Base-by-base conservation (phyloP, 2,329 filamentous ascomycete species). In the Fonsecaea pugnacius region DNA sequence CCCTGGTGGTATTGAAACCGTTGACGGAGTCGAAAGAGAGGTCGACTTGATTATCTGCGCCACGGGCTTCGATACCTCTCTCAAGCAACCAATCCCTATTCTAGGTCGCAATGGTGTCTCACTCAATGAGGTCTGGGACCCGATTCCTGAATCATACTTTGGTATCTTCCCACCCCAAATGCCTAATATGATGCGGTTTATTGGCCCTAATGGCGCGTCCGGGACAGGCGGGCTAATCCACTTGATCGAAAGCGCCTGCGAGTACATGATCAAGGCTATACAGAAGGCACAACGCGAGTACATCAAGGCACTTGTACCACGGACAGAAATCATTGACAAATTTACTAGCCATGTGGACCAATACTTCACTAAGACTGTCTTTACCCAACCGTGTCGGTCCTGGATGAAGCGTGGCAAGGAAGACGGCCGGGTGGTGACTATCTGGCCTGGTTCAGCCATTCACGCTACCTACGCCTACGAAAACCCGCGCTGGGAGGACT, bases 41-140 rank as follows among this genome's bases (percentile, higher is more conserved):
- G 85, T 89, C 0, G 88, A 90, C 65, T 84, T 85, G 14, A 78
- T 90, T 4, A 85, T 91, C 69, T 90, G 87, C 70, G 85, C 87
- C 1, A 91, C 89, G 0, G 89, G 89, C 0, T 62, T 64, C 33
- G 61, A 64, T 21, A 60, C 50, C 38, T 43, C 24, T 14, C 9
- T 33, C 4, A 3, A 75, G 76, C 54, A 33, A 33, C 7, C 3
- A 6, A 38, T 14, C 3, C 58, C 72, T 0, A 66, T 78, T 9
- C 69, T 75, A 32, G 73, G 79, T 4, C 58, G 67, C 1, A 53
- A 72, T 36, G 73, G 71, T 5, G 61, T 67, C 12, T 62, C 67
- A 33, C 61, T 75, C n/a, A 64, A 74, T 2, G 70, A 76, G 6
- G 70, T 70, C 35, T 77, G 74, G 74, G 68, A 73, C 21, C 62